A percentile compares a stretch with the other conserved stretches of the same genome.
Evolutionary conservation across 306 rosid genomes (phyloP).

Genomic region (Cyamopsis tetragonoloba): DNA sequence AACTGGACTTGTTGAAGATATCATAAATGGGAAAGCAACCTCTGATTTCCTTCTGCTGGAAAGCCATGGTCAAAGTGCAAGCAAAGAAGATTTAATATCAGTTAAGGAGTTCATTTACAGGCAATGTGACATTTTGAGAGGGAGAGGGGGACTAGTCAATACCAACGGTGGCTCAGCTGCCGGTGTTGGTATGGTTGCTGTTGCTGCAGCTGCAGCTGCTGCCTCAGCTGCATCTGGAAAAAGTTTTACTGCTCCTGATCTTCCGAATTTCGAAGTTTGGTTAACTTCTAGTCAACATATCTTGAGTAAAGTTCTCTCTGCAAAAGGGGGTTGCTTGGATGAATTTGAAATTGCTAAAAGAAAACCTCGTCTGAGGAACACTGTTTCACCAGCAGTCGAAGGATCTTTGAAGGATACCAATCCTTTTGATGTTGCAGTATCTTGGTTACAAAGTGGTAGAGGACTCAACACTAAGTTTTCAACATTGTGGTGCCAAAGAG

Average conservation of each 20-base stretch:
- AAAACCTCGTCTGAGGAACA: conserved; percentile 60
- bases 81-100: conserved; percentile 66
- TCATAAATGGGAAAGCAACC: conserved; percentile 71
- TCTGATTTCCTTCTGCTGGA: conserved; percentile 87
- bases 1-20: conserved; percentile 70
- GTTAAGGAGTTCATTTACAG: conserved; percentile 82
- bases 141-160: conserved; percentile 67
- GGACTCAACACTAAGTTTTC: conserved; percentile 75
- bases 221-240: conserved; percentile 82
- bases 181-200: conserved; percentile 91
- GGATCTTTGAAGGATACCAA: conserved; percentile 50
- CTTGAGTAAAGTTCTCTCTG: conserved; percentile 66
- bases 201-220: conserved; percentile 88
- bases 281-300: conserved; percentile 65
- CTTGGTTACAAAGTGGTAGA: conserved; percentile 77
- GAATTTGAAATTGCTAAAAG: conserved; percentile 61
- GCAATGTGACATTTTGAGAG: conserved; percentile 82
- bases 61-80: conserved; percentile 63
- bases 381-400: conserved; percentile 40
- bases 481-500: conserved; percentile 74
- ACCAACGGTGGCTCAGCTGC: conserved; percentile 64
- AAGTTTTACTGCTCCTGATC: conserved; percentile 61
- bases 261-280: conserved; percentile 84
- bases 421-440: conserved; percentile 70
- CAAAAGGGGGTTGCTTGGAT: conserved; percentile 76